Evolutionary conservation across 2,329 filamentous ascomycete genomes (phyloP).

Genomic region (Dryadomyces quercivorus): DNA sequence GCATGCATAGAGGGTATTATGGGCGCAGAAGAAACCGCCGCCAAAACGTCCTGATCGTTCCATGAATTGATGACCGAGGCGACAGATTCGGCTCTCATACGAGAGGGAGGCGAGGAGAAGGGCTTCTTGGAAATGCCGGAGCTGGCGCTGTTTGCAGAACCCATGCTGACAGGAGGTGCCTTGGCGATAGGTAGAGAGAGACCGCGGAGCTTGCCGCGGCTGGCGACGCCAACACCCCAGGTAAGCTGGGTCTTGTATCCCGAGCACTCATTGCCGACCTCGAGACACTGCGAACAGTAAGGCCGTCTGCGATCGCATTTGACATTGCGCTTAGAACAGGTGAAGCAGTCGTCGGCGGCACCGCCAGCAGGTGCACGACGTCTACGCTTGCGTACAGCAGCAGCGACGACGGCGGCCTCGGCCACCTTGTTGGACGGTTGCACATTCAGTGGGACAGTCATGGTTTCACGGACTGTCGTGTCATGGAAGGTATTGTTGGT

Average conservation of each 20-base stretch:
- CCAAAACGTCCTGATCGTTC: slow-evolving; percentile 23
- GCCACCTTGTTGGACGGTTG: slow-evolving; percentile 35
- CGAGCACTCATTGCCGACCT: slow-evolving; percentile 82
- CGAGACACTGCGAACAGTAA: slow-evolving; percentile 90
- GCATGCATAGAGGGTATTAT: slow-evolving; percentile 2
- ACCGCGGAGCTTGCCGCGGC: slow-evolving; percentile 85
- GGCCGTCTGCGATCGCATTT: slow-evolving; percentile 86
- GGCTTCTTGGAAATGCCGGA: slow-evolving; percentile 31
- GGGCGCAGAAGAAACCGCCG: slow-evolving; percentile 1
- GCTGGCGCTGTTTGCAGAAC: background rate
- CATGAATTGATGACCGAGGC: slow-evolving; percentile 24
- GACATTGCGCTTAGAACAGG: slow-evolving; percentile 70
- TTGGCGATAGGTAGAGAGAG: slow-evolving; percentile 63
- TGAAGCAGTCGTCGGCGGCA: slow-evolving; percentile 89
- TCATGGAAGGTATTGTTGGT: background rate
- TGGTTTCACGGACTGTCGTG: slow-evolving; percentile 14
- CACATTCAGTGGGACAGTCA: slow-evolving; percentile 37
- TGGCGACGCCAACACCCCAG: slow-evolving; percentile 92
- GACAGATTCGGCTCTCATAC: slow-evolving; percentile 30
- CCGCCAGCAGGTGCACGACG: slow-evolving; percentile 81
- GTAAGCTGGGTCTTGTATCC: slow-evolving; percentile 96
- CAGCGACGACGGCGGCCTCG: slow-evolving; percentile 17
- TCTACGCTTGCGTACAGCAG: slow-evolving; percentile 54
- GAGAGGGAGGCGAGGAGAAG: slow-evolving; percentile 16
- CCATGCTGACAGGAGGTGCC: slow-evolving; percentile 38